Conservation (phyloP, 345 rosid species). For the Angophora floribunda region DNA sequence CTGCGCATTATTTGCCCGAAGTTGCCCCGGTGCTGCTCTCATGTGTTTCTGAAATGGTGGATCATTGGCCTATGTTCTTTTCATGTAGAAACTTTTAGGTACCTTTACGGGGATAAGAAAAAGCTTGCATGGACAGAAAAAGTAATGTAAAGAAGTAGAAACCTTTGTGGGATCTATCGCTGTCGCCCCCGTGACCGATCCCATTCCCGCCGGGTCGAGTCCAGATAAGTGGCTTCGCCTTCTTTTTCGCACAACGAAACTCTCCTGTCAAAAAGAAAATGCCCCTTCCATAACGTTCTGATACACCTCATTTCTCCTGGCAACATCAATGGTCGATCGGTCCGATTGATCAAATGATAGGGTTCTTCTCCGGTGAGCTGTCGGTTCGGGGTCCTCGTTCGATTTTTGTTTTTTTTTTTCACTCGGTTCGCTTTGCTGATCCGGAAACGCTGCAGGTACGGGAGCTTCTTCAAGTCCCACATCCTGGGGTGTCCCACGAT, state of each 20-base stretch:
- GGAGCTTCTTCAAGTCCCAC: conserved; percentile 88
- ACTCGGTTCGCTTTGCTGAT: background rate
- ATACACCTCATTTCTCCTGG: background rate
- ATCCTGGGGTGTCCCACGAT: conserved; percentile 86
- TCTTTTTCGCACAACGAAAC: background rate
- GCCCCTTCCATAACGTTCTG: background rate
- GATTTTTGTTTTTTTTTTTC: background rate
- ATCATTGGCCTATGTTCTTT: background rate
- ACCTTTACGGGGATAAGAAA: background rate
- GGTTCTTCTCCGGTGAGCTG: background rate
- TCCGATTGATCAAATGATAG: background rate
- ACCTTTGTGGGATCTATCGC: background rate
- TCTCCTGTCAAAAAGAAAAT: background rate
- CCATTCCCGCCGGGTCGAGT: background rate
- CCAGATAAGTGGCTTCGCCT: background rate
- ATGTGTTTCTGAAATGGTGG: background rate
- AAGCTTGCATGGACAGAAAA: background rate
- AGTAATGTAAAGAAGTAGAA: background rate
- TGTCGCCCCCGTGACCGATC: background rate
- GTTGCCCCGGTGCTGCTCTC: background rate
- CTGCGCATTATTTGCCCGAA: background rate
- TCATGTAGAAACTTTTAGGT: background rate
- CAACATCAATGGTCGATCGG: background rate
- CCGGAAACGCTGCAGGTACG: conserved; percentile 33
- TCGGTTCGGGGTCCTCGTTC: background rate